Conservation (phyloP, 2,329 filamentous ascomycete species). For the Capronia americana region DNA sequence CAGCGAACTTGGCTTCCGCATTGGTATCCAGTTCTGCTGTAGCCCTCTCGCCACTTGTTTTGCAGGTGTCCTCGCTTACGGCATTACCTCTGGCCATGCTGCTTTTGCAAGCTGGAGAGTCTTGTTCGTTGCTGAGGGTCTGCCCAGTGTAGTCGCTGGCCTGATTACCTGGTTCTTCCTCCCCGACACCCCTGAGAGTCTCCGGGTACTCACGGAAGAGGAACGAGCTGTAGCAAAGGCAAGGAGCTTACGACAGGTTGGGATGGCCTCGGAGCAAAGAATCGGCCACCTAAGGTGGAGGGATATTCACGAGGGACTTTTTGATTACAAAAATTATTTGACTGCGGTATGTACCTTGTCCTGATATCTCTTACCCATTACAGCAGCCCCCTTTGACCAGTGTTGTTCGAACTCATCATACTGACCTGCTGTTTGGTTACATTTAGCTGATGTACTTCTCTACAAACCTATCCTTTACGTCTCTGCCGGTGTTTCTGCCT, state of each 20-base stretch:
- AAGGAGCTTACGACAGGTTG: constrained; percentile 23
- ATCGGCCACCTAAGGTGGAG: neutral
- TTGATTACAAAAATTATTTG: constrained; percentile 9
- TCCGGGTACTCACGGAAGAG: constrained; percentile 50
- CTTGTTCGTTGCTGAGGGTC: constrained; percentile 69
- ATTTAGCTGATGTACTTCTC: constrained; percentile 60
- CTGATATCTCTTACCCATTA: no score
- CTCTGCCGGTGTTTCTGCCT: constrained; percentile 69
- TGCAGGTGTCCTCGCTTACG: constrained; percentile 71
- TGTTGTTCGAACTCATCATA: no score
- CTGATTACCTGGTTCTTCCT: constrained; percentile 60
- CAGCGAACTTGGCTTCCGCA: constrained; percentile 62
- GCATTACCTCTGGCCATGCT: constrained; percentile 57
- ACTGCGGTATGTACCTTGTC: neutral
- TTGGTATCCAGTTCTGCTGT: constrained; percentile 61
- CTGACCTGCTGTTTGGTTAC: no score
- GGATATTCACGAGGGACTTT: neutral
- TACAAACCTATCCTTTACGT: constrained; percentile 70
- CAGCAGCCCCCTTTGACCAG: no score
- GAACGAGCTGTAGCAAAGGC: constrained; percentile 56
- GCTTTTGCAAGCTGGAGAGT: constrained; percentile 66
- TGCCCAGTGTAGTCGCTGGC: constrained; percentile 62
- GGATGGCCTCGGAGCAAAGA: neutral
- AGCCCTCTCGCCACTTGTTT: constrained; percentile 80
- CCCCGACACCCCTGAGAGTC: constrained; percentile 57